Evolutionary conservation across 1,139 yeast species (phyloP), one percentile per base, ranked within the genome.

Genomic region (Suhomyces panamericanus): DNA sequence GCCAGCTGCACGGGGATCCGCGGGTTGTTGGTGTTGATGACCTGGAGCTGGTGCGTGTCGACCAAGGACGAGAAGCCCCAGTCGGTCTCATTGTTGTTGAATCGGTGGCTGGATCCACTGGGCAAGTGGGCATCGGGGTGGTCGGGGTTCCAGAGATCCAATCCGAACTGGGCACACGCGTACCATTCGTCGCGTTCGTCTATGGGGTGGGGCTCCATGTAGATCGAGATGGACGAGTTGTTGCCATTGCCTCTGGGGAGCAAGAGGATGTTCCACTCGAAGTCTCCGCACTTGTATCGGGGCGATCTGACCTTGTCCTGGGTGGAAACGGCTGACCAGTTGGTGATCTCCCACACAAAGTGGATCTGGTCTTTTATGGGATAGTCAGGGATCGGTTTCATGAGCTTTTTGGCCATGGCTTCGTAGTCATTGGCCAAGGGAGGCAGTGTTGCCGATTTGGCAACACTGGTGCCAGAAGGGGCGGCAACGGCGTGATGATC

Each of bases 51-150:
- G 44, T 81, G 76, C 15, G 80, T 59, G 44, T 86, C 93, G 32
- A 82, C 70, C 57, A 90, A 83, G 45, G 84, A 82, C 6, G 91
- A 80, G 63, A 93, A 93, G 27, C 99, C 99, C 99, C 99, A 93
- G 64, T 93, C 99, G 2, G 89, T 78, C 49, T 88, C 96, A 43
- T 76, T 74, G 14, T 81, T 72, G 55, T 75, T 81, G 66, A 89
- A 93, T 50, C 99, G 73, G 60, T 90, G 97, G 48, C 78, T 79
- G 0, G 96, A 86, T n/a, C 78, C 75, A 56, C 80, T 83, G n/a
- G 78, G 69, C 32, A 82, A 73, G 58, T 79, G 82, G 17, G 80
- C 70, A 8, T 75, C 66, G 0, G 93, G 85, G 55, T 84, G 81
- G 10, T 73, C 69, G 1, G 96, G 96, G 59, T 87, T 87, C 81